A percentile compares a stretch with the other conserved stretches of the same genome.
These are phyloP conservation scores for Epichloe baconii DNA, from an alignment of 2,329 filamentous ascomycete genomes.

Conservation along the genomic window DNA sequence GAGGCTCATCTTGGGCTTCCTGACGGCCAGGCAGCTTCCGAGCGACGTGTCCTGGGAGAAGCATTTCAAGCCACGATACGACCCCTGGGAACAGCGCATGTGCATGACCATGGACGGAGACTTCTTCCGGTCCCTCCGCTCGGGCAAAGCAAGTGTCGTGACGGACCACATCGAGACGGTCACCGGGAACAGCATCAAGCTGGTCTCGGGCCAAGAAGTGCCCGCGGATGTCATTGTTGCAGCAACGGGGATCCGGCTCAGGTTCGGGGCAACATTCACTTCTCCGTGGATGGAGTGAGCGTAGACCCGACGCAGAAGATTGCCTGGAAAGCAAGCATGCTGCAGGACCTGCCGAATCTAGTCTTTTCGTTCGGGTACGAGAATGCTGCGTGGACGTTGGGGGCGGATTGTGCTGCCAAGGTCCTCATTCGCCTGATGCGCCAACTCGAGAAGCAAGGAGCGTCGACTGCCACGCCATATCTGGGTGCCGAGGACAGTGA, in stretches of 20 bases:
- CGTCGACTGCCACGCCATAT: constrained; percentile 30
- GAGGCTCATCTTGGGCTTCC: constrained; percentile 27
- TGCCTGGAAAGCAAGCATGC: constrained; percentile 47
- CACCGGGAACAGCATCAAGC: constrained; percentile 28
- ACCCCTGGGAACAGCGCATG: constrained; percentile 55
- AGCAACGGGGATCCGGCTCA: constrained; percentile 47
- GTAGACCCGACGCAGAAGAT: constrained; percentile 32
- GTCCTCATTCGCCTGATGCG: background rate
- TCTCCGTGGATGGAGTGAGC: constrained; percentile 36
- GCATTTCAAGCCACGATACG: constrained; percentile 41
- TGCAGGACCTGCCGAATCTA: constrained; percentile 49
- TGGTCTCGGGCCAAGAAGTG: constrained; percentile 30
- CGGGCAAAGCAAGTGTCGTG: constrained; percentile 25
- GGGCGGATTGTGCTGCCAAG: constrained; percentile 38
- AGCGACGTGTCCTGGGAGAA: constrained; percentile 32
- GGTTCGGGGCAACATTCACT: constrained; percentile 38
- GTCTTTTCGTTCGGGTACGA: constrained; percentile 47
- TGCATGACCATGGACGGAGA: constrained; percentile 40
- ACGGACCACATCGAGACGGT: constrained; percentile 34
- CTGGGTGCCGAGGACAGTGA: constrained; percentile 17
- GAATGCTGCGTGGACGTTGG: constrained; percentile 49
- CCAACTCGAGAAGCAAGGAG: constrained; percentile 29
- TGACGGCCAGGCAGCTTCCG: constrained; percentile 34
- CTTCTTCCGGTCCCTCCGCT: constrained; percentile 28
- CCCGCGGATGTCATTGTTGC: constrained; percentile 50